Conservation (phyloP, 371 early-diverging fungal species). For the Encephalitozoon intestinalis region DNA sequence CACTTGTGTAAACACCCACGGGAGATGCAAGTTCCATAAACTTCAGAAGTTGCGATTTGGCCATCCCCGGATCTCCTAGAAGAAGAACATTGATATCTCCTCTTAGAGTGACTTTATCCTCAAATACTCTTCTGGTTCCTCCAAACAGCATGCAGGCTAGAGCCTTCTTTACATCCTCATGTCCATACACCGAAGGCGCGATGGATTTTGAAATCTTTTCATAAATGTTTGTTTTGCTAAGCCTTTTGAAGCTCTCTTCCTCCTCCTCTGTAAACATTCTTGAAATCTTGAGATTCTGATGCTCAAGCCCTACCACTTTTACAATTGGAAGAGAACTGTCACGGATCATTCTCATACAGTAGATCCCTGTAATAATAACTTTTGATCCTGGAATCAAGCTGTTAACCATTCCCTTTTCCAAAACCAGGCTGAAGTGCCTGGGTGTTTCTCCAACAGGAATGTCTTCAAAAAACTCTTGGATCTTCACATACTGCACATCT, state of each 20-base stretch:
- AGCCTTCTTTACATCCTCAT: slow-evolving; percentile 85
- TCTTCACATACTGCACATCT: slow-evolving; percentile 90
- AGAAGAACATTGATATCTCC: slow-evolving; percentile 97
- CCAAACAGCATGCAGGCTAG: slow-evolving; percentile 90
- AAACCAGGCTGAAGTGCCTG: slow-evolving; percentile 77
- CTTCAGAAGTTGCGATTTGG: slow-evolving; percentile 94
- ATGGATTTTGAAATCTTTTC: slow-evolving; percentile 63
- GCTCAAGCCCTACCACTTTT: slow-evolving; percentile 47
- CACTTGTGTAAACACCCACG: slow-evolving; percentile 79
- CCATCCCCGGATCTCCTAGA: slow-evolving; percentile 97
- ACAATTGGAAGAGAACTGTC: slow-evolving; percentile 22
- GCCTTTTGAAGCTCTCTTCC: slow-evolving; percentile 73
- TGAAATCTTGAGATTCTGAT: slow-evolving; percentile 50
- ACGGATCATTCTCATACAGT: slow-evolving; percentile 67
- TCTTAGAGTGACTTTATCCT: slow-evolving; percentile 86
- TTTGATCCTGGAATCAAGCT: slow-evolving; percentile 83
- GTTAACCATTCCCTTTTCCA: slow-evolving; percentile 77
- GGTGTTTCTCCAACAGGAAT: slow-evolving; percentile 96
- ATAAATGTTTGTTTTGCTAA: slow-evolving; percentile 76
- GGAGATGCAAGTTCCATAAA: slow-evolving; percentile 88
- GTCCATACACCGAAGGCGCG: slow-evolving; percentile 55
- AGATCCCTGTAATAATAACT: slow-evolving; percentile 85
- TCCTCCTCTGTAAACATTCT: slow-evolving; percentile 74
- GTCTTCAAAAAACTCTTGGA: slow-evolving; percentile 93
- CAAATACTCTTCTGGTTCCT: slow-evolving; percentile 82